Percentiles rank a stretch among this genome's conserved stretches.
These are phyloP conservation scores for Russula ochroleuca DNA, from an alignment of 768 basidiomycete genomes.

Conservation along the genomic window DNA sequence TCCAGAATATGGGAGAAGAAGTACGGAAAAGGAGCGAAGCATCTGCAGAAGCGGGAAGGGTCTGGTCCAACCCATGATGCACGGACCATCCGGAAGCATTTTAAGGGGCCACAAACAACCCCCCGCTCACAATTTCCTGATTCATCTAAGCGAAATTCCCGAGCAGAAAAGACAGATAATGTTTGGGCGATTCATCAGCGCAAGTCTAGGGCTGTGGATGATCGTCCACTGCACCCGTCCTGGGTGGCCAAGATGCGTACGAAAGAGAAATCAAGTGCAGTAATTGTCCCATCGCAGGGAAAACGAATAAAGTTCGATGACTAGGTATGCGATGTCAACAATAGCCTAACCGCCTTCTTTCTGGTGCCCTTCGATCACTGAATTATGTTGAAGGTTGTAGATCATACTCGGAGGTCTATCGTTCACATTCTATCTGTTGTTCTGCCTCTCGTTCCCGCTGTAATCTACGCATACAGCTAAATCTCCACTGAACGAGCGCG, in stretches of 20 bases:
- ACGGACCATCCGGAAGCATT: not conserved
- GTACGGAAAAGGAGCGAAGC: conserved; percentile 86
- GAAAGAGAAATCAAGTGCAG: conserved; percentile 63
- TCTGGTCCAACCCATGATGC: not conserved
- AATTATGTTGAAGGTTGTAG: not conserved
- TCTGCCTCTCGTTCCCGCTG: not conserved
- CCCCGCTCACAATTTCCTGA: not conserved
- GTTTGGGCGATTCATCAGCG: conserved; percentile 10
- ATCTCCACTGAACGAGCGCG: not conserved
- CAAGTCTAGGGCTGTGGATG: conserved; percentile 28
- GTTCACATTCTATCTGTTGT: not conserved
- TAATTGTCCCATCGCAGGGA: conserved; percentile 64
- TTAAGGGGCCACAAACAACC: not conserved
- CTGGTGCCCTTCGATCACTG: not conserved
- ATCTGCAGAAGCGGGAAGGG: conserved; percentile 60
- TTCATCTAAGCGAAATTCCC: not conserved
- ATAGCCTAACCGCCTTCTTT: not conserved
- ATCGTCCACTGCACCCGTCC: conserved; percentile 75
- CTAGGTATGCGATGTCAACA: conserved; percentile 6
- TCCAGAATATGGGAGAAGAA: conserved; percentile 97
- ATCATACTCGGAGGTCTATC: not conserved
- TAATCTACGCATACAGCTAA: not conserved
- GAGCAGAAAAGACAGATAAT: not conserved
- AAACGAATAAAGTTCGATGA: conserved; percentile 75
- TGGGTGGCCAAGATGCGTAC: conserved; percentile 91